Base-by-base conservation (phyloP, 805 yeast species). In the Cyberlindnera veronae region DNA sequence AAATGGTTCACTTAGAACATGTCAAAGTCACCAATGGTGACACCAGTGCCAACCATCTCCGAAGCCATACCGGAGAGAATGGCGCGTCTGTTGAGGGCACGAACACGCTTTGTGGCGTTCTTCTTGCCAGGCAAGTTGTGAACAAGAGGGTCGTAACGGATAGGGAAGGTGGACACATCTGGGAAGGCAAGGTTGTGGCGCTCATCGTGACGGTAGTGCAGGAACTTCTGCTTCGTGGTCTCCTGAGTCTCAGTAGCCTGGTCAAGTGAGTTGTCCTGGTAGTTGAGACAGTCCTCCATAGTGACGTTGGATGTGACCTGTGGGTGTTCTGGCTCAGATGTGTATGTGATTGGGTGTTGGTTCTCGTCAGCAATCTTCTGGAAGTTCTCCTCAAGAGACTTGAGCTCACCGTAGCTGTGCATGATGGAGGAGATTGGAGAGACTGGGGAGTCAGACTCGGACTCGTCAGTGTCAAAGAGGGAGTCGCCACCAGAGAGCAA, bases 31-130 rank as follows among this genome's bases (percentile, higher is more conserved):
- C 51, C 51, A 36, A 48, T 33, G 12, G 49, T 35, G 35, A 57
- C 42, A 35, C 58, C 61, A 30, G 57, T 54, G 31, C 61, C 61
- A 45, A 57, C 61, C 61, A 57, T 57, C 32, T 57, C 58, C 33
- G 54, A 47, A 6, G 60, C 60, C 42, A 36, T 51, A 27, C 61
- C 61, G 6, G 56, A 44, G 24, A 49, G 31, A 22, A 57, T 53
- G 5, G 61, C 60, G 43, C 61, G 52, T 55, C 57, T 57, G 29
- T 54, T 54, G 37, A 55, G 39, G 9, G 60, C 60, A 38, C 57
- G 53, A 13, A 55, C 39, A 15, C 38, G 32, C 23, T 37, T 46
- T 6, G 32, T 18, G 10, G 13, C 23, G 4, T 15, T 39, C 24
- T 32, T 36, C 38, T 20, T 45, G 10, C 20, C 17, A 14, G 36